Conservation (phyloP, 768 basidiomycete species). For the Galerina marginata region DNA sequence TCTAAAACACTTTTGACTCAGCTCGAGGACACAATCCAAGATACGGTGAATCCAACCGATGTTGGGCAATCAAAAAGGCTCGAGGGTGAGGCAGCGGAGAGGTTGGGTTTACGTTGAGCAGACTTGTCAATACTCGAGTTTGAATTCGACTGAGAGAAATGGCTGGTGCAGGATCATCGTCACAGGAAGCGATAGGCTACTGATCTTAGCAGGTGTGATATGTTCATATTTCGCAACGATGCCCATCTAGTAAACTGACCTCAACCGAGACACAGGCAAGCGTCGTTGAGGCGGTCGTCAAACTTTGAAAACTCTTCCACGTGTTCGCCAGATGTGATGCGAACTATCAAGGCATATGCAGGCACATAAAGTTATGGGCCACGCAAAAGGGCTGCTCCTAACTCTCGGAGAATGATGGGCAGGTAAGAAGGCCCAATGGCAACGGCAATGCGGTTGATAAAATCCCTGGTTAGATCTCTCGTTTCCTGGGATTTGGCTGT, state of each 20-base stretch:
- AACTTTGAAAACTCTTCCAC: slow-evolving; percentile 61
- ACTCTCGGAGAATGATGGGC: slow-evolving; percentile 73
- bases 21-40: too few relatives aligned
- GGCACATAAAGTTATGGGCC: slow-evolving; percentile 95
- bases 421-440: slow-evolving; percentile 78
- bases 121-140: too few relatives aligned
- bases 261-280: slow-evolving; percentile 81
- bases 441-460: slow-evolving; percentile 78
- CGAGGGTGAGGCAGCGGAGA: too few relatives aligned
- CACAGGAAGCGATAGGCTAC: slow-evolving; percentile 76
- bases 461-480: slow-evolving; percentile 83
- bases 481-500: slow-evolving; percentile 92
- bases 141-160: too few relatives aligned
- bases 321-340: slow-evolving; percentile 71
- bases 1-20: too few relatives aligned
- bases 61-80: too few relatives aligned
- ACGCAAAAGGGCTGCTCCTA: slow-evolving; percentile 82
- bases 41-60: too few relatives aligned
- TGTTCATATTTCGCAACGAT: slow-evolving; percentile 66
- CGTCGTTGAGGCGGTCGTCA: slow-evolving; percentile 78
- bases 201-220: slow-evolving; percentile 79
- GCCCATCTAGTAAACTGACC: slow-evolving; percentile 91
- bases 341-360: slow-evolving; percentile 82
- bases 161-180: slow-evolving; percentile 73
- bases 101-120: too few relatives aligned